These are phyloP conservation scores for Alternaria brassicae DNA, from an alignment of 2,329 filamentous ascomycete genomes.

Conservation along the genomic window DNA sequence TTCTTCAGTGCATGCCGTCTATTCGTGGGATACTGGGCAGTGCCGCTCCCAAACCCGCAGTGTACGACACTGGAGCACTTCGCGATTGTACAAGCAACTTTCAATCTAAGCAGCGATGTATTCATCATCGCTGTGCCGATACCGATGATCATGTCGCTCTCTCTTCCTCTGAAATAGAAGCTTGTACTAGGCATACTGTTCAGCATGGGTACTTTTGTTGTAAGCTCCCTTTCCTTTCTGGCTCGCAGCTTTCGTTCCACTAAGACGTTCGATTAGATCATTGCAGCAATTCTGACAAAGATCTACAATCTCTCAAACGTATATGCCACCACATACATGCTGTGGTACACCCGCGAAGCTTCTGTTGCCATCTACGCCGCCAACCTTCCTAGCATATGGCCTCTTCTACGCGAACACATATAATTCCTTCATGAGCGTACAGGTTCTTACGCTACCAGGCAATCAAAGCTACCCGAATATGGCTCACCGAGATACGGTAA, in stretches of 20 bases:
- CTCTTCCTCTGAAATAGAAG: constrained; percentile 61
- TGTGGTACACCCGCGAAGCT: constrained; percentile 64
- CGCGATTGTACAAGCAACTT: constrained; percentile 64
- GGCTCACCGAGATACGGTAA: constrained; percentile 29
- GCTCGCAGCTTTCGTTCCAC: neutral
- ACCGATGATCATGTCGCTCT: constrained; percentile 60
- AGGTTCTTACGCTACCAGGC: constrained; percentile 22
- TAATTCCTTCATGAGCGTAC: constrained; percentile 39
- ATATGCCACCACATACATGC: constrained; percentile 50
- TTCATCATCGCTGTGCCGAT: constrained; percentile 66
- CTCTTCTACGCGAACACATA: constrained; percentile 57
- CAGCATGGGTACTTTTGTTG: constrained; percentile 59
- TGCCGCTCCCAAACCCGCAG: constrained; percentile 62
- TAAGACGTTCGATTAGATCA: constrained; percentile 36
- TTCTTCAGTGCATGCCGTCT: constrained; percentile 63
- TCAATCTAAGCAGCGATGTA: constrained; percentile 68
- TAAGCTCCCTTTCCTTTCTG: constrained; percentile 36
- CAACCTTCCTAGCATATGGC: constrained; percentile 63
- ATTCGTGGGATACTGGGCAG: constrained; percentile 64
- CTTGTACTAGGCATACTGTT: constrained; percentile 60
- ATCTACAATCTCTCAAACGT: constrained; percentile 56
- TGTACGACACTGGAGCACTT: constrained; percentile 65
- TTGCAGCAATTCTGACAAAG: constrained; percentile 57
- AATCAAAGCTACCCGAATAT: constrained; percentile 26
- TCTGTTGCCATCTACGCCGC: constrained; percentile 61